Evolutionary conservation across 805 yeast species (phyloP).

Genomic region (Spencermartinsiella europaea): DNA sequence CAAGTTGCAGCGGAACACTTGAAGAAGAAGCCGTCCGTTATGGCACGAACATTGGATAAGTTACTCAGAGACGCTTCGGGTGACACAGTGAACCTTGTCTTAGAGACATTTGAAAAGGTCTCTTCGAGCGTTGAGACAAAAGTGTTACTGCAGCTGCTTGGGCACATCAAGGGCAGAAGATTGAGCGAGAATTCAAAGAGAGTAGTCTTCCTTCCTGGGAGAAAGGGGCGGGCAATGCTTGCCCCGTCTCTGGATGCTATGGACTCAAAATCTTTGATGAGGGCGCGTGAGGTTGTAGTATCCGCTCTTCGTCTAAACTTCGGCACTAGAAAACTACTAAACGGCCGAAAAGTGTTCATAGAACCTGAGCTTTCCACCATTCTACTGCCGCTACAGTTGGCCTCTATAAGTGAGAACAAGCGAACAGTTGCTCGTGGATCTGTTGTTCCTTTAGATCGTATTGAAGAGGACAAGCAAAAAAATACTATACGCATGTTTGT

Average conservation of each 20-base stretch:
- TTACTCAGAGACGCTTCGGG: slow-evolving; percentile 1
- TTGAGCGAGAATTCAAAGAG: background rate
- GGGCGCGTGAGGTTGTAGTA: background rate
- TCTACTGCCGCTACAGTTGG: slow-evolving; percentile 1
- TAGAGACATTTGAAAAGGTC: slow-evolving; percentile 1
- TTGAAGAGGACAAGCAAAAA: slow-evolving; percentile 1
- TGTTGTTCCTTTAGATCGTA: slow-evolving; percentile 4
- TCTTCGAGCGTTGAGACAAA: slow-evolving; percentile 1
- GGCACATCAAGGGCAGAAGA: slow-evolving; percentile 8
- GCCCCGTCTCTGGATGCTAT: background rate
- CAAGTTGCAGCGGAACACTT: slow-evolving; percentile 1
- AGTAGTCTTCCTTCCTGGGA: slow-evolving; percentile 3
- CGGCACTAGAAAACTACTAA: background rate
- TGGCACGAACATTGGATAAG: slow-evolving; percentile 4
- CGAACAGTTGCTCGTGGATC: slow-evolving; percentile 10
- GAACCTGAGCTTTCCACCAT: background rate
- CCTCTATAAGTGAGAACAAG: slow-evolving; percentile 1
- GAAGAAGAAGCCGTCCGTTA: slow-evolving; percentile 2
- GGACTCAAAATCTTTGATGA: background rate
- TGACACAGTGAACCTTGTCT: background rate
- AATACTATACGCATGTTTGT: slow-evolving; percentile 6
- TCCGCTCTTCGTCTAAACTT: background rate
- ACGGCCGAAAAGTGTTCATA: slow-evolving; percentile 2
- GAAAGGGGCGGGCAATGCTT: background rate
- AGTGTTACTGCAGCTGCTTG: slow-evolving; percentile 7